phyloP scores from a whole-genome alignment of 176 grass and related monocot species.

The Areca catechu region DNA sequence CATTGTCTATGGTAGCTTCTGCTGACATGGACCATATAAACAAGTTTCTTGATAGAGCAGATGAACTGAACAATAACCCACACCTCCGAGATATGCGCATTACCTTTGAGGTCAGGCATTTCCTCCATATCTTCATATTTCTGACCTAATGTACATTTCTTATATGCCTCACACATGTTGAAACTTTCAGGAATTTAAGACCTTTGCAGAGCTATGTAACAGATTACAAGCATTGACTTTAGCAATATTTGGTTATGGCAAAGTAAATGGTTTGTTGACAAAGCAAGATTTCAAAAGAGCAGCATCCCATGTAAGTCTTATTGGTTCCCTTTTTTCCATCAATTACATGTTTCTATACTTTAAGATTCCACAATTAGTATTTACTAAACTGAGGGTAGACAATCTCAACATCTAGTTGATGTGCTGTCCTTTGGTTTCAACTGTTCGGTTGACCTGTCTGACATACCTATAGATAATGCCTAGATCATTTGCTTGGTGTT shows the following conservation, averaged over 20 bases:
- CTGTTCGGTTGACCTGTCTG: no score
- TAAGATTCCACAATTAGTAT: background rate
- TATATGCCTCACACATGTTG: background rate
- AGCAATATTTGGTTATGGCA: slow-evolving; percentile 72
- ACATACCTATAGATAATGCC: no score
- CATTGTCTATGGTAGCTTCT: slow-evolving; percentile 87
- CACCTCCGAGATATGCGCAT: slow-evolving; percentile 48
- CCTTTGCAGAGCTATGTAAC: slow-evolving; percentile 69
- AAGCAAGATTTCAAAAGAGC: slow-evolving; percentile 85
- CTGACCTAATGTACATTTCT: no score
- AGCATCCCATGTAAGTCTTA: slow-evolving; percentile 55
- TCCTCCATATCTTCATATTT: no score
- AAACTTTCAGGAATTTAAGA: slow-evolving; percentile 68
- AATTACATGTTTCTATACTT: background rate
- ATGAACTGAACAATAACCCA: slow-evolving; percentile 42
- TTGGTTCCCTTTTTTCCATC: background rate
- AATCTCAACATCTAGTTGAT: no score
- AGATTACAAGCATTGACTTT: slow-evolving; percentile 54
- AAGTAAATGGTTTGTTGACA: slow-evolving; percentile 71
- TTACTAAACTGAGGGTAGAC: slow-evolving; percentile 1
- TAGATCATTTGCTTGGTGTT: no score
- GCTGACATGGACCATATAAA: slow-evolving; percentile 77
- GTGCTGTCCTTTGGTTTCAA: no score
- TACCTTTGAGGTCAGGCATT: slow-evolving; percentile 59
- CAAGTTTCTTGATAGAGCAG: slow-evolving; percentile 64